Percentiles rank a stretch among this genome's conserved stretches.
Conservation (phyloP, 1,284 basidiomycete genomes). For the Lignosus rhinocerotis region DNA sequence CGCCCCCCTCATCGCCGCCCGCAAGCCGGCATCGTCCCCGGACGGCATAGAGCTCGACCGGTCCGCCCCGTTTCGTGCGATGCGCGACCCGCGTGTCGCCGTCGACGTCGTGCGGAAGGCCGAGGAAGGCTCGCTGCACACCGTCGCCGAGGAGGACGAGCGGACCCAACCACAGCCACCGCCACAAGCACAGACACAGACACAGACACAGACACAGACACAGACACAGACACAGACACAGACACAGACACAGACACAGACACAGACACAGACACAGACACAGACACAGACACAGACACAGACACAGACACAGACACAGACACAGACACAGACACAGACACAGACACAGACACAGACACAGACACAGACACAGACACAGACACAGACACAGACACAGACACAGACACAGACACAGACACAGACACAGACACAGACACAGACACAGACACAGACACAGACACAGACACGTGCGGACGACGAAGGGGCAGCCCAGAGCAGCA, state of each 20-base stretch:
- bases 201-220: background rate
- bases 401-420: background rate
- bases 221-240: background rate
- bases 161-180: no score
- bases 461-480: background rate
- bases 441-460: background rate
- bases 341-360: background rate
- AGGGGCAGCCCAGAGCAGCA: background rate
- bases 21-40: constrained; percentile 7
- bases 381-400: background rate
- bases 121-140: constrained; percentile 16
- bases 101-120: constrained; percentile 11
- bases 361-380: background rate
- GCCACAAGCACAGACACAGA: background rate
- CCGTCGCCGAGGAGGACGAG: constrained; percentile 31
- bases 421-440: background rate
- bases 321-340: background rate
- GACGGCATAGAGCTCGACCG: constrained; percentile 44
- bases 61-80: constrained; percentile 43
- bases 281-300: background rate
- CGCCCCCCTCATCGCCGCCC: constrained; percentile 10
- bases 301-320: background rate
- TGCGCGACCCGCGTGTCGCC: constrained; percentile 24
- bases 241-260: background rate
- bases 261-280: background rate